Evolutionary conservation across 208 protist species (phyloP), one percentile per base, ranked within the genome.

Genomic region (Sergeia podlipaevii): DNA sequence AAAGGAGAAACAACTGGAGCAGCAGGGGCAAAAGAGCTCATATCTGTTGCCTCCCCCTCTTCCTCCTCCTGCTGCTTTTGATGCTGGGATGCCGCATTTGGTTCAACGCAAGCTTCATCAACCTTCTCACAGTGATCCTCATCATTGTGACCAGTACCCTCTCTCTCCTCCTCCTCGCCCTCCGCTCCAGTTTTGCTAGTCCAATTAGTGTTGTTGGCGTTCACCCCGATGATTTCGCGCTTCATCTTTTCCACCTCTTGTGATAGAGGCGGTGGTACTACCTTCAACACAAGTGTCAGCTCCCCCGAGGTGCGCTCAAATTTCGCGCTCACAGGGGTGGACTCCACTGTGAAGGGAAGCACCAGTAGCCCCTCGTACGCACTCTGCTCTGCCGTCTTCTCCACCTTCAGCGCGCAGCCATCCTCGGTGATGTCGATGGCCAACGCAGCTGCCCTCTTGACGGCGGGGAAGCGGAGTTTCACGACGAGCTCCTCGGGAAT

Each of bases 401-500:
- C 41, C n/a, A 95, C 54, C 29, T 48, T 54, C 18, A 95, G 39
- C 20, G 73, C 69, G 3, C 51, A 63, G 26, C 74, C 82, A 44
- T 90, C 84, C 15, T 77, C 72, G 3, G 52, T 68, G 30, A 89
- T 65, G 37, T 77, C 48, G 18, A 95, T 59, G 54, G 80, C 70
- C 17, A 92, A 65, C 30, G 57, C 70, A 1, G 79, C 42, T n/a
- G 82, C 81, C 20, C 70, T 60, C 23, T 50, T 24, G 3, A 66
- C 44, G n/a, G 61, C 77, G 15, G 47, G 58, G 55, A 95, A 91
- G 23, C 70, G 78, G 45, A 95, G 56, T 49, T 78, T 77, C 27
- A 95, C 88, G 1, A 92, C 66, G 7, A 95, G 66, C 62, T 70
- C 69, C 71, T 87, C 70, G 1, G 88, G 88, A 1, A 95, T 77